These are phyloP conservation scores for Erucastrum elatum DNA, from an alignment of 345 rosid species.

Conservation along the genomic window DNA sequence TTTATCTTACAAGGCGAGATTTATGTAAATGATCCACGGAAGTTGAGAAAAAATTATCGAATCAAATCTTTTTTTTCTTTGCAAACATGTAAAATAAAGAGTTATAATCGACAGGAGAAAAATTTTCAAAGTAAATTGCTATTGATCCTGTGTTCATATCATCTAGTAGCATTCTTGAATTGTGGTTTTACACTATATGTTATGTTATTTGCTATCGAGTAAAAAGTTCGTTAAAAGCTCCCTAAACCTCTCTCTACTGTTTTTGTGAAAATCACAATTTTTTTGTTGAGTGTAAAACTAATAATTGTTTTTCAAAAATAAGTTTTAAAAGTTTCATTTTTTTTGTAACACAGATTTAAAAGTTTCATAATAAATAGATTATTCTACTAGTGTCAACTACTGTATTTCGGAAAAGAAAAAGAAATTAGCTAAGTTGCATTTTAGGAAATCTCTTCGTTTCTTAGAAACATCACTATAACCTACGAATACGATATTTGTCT, in stretches of 20 bases:
- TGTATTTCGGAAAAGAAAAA: not conserved
- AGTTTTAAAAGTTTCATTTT: not conserved
- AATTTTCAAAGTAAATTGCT: not conserved
- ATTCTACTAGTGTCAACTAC: not conserved
- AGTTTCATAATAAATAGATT: not conserved
- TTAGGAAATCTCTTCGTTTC: too few species aligned
- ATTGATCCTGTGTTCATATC: not conserved
- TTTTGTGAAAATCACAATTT: not conserved
- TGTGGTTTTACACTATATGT: not conserved
- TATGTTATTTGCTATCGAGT: not conserved
- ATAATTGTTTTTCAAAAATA: not conserved
- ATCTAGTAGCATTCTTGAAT: not conserved
- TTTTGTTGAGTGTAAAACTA: not conserved
- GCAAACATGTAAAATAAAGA: not conserved
- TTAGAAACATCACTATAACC: conserved; percentile 7
- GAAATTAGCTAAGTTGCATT: conserved; percentile 8
- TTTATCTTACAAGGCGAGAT: not conserved
- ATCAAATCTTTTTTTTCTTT: not conserved
- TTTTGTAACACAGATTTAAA: too few species aligned
- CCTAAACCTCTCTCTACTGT: not conserved
- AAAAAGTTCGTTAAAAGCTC: not conserved
- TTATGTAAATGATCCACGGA: not conserved
- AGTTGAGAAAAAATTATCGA: not conserved
- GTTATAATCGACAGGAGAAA: not conserved
- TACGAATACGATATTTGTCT: conserved; percentile 22